Evolutionary conservation across 2,329 filamentous ascomycete species (phyloP), one percentile per base, ranked within the genome.

Genomic region (Thermoascus crustaceus): DNA sequence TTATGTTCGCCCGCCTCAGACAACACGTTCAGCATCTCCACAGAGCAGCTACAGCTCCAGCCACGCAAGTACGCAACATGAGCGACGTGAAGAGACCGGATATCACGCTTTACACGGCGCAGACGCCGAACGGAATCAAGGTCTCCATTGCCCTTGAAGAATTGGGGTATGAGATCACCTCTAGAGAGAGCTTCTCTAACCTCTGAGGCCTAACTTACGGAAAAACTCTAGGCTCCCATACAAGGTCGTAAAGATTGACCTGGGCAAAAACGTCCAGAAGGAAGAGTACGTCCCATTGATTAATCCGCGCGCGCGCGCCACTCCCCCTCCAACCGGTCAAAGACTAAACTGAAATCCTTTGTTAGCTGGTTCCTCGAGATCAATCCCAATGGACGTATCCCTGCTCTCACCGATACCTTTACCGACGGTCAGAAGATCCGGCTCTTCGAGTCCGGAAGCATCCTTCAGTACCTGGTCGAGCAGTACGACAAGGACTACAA

Each of bases 341-440:
- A 20, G 11, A 18, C 14, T n/a, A 21, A 14, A 32, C 17, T n/a
- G 23, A 16, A 7, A 22, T 8, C 34, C 11, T 7, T 30, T 6
- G 22, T 10, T 17, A 60, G 76, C 10, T 93, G 85, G 85, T 95
- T 89, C 64, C 73, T 93, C 18, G 78, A 80, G 34, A 93, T 94
- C 65, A 94, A 94, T 63, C 87, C 87, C 44, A 94, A 94, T 58
- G 87, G 87, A 45, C 82, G 87, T 47, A 94, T 94, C 50, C 88
- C 87, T 3, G 87, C 87, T 38, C 52, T 94, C 33, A 91, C 84
- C 5, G 87, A 94, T 62, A 83, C 71, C 5, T 81, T 84, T 57
- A 68, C 69, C 4, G 80, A 91, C 57, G 84, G 85, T 47, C 67
- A 82, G 57, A 67, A 69, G 21, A 85, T 94, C 55, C 72, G 74